Evolutionary conservation across 345 rosid species (phyloP).

Genomic region (Eucalyptus microcorys): DNA sequence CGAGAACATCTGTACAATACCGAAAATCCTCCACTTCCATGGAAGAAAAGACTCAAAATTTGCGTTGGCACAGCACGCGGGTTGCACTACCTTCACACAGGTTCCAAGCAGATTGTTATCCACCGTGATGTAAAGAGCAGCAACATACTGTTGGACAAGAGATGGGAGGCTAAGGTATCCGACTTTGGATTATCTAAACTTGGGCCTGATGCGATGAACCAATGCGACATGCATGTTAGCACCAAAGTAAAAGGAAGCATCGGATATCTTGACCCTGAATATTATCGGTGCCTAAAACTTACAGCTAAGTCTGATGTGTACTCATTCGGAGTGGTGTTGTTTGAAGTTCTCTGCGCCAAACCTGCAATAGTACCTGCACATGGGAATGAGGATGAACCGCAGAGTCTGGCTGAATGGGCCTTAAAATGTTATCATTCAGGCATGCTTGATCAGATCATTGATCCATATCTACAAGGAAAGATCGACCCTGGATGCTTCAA

Average conservation of each 20-base stretch:
- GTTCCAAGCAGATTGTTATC: constrained; percentile 1
- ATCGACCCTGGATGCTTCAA: not conserved
- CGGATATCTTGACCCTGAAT: constrained; percentile 10
- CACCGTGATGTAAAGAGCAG: constrained; percentile 11
- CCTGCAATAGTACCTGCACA: not conserved
- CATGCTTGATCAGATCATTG: not conserved
- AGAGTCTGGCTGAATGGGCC: not conserved
- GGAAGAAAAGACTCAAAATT: constrained; percentile 25
- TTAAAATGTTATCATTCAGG: not conserved
- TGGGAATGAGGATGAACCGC: not conserved
- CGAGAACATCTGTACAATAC: constrained; percentile 8
- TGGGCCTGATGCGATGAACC: not conserved
- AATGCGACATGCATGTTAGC: not conserved
- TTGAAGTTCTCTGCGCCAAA: constrained; percentile 7
- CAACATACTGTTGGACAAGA: constrained; percentile 1
- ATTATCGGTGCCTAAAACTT: not conserved
- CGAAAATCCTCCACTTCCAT: constrained; percentile 2
- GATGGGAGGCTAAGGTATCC: constrained; percentile 1
- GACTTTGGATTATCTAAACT: constrained; percentile 5
- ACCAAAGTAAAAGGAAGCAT: constrained; percentile 1
- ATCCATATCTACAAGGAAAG: not conserved
- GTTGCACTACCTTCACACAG: constrained; percentile 14
- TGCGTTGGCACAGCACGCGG: constrained; percentile 30
- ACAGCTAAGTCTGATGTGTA: constrained; percentile 7
- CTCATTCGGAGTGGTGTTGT: constrained; percentile 10